These are phyloP conservation scores for Stropharia rugosoannulata DNA, from an alignment of 768 basidiomycete genomes.

Conservation along the genomic window DNA sequence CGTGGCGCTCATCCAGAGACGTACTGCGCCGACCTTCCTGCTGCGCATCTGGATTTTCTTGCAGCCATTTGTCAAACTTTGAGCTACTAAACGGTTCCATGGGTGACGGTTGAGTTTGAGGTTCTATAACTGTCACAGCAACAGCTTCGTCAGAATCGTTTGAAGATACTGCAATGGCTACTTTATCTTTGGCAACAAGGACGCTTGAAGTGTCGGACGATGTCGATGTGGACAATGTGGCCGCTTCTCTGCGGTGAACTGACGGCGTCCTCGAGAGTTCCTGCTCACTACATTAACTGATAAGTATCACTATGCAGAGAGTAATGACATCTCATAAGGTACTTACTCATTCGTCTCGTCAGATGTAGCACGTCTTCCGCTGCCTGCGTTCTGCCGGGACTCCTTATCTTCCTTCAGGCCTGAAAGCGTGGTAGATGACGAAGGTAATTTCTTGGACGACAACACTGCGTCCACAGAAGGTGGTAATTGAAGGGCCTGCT, in stretches of 20 bases:
- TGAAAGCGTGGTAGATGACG: conserved; percentile 8
- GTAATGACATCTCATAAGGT: background rate
- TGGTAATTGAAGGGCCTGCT: conserved; percentile 59
- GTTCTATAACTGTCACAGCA: conserved; percentile 37
- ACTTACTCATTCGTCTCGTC: conserved; percentile 11
- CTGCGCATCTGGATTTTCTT: conserved; percentile 19
- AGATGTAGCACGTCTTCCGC: background rate
- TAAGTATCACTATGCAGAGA: background rate
- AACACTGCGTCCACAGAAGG: conserved; percentile 50
- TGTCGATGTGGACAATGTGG: conserved; percentile 43
- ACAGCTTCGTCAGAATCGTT: conserved; percentile 23
- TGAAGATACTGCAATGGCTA: conserved; percentile 1
- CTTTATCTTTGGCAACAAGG: conserved; percentile 7
- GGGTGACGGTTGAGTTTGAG: conserved; percentile 28
- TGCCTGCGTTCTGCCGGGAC: background rate
- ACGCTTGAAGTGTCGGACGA: conserved; percentile 5
- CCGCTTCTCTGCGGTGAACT: conserved; percentile 60
- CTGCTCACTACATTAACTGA: background rate
- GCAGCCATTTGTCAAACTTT: conserved; percentile 28
- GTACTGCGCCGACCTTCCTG: conserved; percentile 15
- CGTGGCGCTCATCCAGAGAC: conserved; percentile 19
- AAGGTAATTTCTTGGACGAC: conserved; percentile 27
- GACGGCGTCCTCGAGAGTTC: conserved; percentile 23
- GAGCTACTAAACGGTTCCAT: conserved; percentile 20
- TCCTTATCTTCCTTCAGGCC: background rate